A percentile compares a stretch with the other conserved stretches of the same genome.
Conservation (phyloP, 192 early-diverging fungal genomes). For the Entomortierella chlamydospora region DNA sequence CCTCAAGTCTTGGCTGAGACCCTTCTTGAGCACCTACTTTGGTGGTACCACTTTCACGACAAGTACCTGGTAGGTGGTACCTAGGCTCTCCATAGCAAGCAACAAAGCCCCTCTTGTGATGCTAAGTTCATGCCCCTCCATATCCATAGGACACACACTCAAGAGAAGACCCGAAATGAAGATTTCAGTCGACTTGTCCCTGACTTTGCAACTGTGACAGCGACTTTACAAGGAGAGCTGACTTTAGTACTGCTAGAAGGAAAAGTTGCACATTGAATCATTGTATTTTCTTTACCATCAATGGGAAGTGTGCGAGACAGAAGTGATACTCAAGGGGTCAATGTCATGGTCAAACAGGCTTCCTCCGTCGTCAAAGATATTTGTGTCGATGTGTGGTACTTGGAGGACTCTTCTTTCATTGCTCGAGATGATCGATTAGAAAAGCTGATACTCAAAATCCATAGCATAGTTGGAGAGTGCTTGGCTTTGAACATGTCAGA, state of each 20-base stretch:
- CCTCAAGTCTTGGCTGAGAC: slow-evolving; percentile 14
- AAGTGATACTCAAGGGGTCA: too few relatives aligned
- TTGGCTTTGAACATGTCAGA: too few relatives aligned
- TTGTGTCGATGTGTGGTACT: too few relatives aligned
- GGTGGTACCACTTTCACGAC: not conserved
- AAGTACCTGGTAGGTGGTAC: slow-evolving; percentile 19
- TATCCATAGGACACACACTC: slow-evolving; percentile 7
- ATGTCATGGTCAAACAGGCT: too few relatives aligned
- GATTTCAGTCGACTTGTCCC: slow-evolving; percentile 11
- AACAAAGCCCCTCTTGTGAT: not conserved
- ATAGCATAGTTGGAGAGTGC: too few relatives aligned
- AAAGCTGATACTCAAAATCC: too few relatives aligned
- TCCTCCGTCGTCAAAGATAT: too few relatives aligned
- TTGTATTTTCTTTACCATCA: too few relatives aligned
- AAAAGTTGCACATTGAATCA: too few relatives aligned
- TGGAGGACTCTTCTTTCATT: too few relatives aligned
- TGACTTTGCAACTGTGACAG: slow-evolving; percentile 8
- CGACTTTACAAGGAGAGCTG: slow-evolving; percentile 2
- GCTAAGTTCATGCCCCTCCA: not conserved
- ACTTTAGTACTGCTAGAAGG: slow-evolving; percentile 16
- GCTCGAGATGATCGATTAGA: too few relatives aligned
- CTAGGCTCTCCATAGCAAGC: not conserved
- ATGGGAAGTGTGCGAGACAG: too few relatives aligned
- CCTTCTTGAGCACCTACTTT: slow-evolving; percentile 27
- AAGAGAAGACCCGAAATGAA: slow-evolving; percentile 8